Evolutionary conservation across 768 basidiomycete species (phyloP).

Genomic region (Megacollybia marginata): DNA sequence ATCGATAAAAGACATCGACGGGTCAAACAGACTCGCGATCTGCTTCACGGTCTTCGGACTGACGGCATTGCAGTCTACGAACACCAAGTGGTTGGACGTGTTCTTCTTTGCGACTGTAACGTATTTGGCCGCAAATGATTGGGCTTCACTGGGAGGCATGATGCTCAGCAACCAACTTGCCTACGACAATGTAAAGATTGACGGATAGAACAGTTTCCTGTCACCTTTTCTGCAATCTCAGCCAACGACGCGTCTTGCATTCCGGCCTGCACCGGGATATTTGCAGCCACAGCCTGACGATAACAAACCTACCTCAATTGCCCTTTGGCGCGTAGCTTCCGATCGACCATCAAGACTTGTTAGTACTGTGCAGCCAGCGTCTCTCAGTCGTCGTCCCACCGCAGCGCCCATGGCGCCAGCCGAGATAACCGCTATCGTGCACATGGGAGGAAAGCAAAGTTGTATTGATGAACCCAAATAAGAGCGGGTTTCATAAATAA

Average conservation of each 20-base stretch:
- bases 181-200: not conserved
- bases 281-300: too few species aligned
- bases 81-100: conserved; percentile 21
- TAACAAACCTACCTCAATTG: conserved; percentile 15
- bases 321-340: conserved; percentile 39
- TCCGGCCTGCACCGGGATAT: conserved; percentile 26
- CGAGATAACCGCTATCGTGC: conserved; percentile 39
- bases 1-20: conserved; percentile 40
- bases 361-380: conserved; percentile 44
- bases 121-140: conserved; percentile 34
- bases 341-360: conserved; percentile 51
- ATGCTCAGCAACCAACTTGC: conserved; percentile 41
- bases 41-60: conserved; percentile 40
- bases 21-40: conserved; percentile 38
- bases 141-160: conserved; percentile 48
- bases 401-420: conserved; percentile 57
- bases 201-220: not conserved
- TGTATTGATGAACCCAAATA: too few species aligned
- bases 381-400: conserved; percentile 39
- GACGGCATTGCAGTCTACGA: conserved; percentile 54
- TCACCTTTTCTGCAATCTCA: conserved; percentile 20
- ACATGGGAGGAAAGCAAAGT: too few species aligned
- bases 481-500: too few species aligned
- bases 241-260: conserved; percentile 32
- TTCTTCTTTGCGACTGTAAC: conserved; percentile 10